Evolutionary conservation across 192 early-diverging fungal genomes (phyloP).

Genomic region (Obelidium mucronatum): DNA sequence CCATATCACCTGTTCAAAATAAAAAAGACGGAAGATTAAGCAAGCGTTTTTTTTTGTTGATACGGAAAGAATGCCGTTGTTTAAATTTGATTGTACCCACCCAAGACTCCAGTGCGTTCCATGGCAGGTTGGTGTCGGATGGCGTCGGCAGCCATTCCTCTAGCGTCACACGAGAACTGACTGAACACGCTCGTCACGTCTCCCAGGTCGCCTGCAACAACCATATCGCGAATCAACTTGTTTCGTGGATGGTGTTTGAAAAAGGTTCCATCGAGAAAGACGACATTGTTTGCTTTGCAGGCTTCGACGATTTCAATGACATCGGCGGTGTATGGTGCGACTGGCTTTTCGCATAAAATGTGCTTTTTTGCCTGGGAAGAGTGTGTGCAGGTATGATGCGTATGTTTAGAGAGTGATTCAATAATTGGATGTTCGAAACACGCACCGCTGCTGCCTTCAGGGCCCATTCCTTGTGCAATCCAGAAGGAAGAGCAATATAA

Average conservation of each 20-base stretch:
- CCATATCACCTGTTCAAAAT: conserved; percentile 18
- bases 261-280: conserved; percentile 41
- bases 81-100: too few relatives aligned
- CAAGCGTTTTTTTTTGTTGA: neutral
- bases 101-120: conserved; percentile 23
- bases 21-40: neutral
- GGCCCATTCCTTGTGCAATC: conserved; percentile 37
- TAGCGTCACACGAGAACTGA: conserved; percentile 23
- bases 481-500: conserved; percentile 34
- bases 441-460: conserved; percentile 29
- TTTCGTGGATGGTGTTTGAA: conserved; percentile 41
- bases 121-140: conserved; percentile 22
- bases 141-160: conserved; percentile 1
- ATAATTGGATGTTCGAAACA: conserved; percentile 6
- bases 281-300: conserved; percentile 20
- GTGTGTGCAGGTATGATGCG: neutral
- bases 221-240: conserved; percentile 7
- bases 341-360: conserved; percentile 41
- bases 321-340: conserved; percentile 15
- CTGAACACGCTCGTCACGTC: conserved; percentile 27
- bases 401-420: neutral
- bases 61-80: neutral
- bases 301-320: conserved; percentile 22
- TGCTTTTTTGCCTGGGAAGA: conserved; percentile 33
- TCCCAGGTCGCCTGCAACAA: conserved; percentile 23